phyloP scores from a whole-genome alignment of 23 red algal genomes.

The Cyanidioschyzon merolae region DNA sequence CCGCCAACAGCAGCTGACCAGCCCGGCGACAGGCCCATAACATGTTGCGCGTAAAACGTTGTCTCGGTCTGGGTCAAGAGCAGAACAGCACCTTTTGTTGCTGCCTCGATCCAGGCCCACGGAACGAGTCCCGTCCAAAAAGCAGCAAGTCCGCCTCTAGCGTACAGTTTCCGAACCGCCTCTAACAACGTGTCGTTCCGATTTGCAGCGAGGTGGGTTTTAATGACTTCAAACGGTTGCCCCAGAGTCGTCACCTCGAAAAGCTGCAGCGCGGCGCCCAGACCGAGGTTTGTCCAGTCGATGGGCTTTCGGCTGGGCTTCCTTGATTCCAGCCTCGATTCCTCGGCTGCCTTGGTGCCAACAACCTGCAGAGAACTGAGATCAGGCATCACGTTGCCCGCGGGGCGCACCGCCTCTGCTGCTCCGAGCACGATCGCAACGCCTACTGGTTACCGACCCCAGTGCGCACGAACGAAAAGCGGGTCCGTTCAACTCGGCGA shows the following conservation, averaged over 20 bases:
- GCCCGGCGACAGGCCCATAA: conserved; percentile 32
- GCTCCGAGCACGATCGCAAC: too few relatives aligned
- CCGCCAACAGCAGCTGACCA: conserved; percentile 47
- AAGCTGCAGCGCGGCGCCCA: conserved; percentile 86
- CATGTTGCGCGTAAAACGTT: conserved; percentile 21
- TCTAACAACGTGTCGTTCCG: conserved; percentile 50
- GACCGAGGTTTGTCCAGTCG: conserved; percentile 43
- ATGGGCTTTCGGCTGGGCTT: conserved; percentile 6
- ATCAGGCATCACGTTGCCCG: neutral
- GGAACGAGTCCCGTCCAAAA: conserved; percentile 82
- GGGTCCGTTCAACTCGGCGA: too few relatives aligned
- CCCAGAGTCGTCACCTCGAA: conserved; percentile 85
- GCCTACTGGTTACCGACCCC: too few relatives aligned
- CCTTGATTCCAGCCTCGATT: neutral
- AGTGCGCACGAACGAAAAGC: too few relatives aligned
- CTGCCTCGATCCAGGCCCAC: conserved; percentile 80
- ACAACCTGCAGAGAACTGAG: neutral
- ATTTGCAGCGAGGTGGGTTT: conserved; percentile 81
- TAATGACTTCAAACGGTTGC: conserved; percentile 96
- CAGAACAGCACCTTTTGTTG: conserved; percentile 81
- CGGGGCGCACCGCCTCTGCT: too few relatives aligned
- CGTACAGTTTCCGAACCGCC: conserved; percentile 66
- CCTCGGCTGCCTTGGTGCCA: neutral
- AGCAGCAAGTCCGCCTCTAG: conserved; percentile 35
- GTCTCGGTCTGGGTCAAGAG: conserved; percentile 63